Percentiles rank a stretch among this genome's conserved stretches.
Conservation (phyloP, 106 monocot species). For the Xerophyta viscosa region DNA sequence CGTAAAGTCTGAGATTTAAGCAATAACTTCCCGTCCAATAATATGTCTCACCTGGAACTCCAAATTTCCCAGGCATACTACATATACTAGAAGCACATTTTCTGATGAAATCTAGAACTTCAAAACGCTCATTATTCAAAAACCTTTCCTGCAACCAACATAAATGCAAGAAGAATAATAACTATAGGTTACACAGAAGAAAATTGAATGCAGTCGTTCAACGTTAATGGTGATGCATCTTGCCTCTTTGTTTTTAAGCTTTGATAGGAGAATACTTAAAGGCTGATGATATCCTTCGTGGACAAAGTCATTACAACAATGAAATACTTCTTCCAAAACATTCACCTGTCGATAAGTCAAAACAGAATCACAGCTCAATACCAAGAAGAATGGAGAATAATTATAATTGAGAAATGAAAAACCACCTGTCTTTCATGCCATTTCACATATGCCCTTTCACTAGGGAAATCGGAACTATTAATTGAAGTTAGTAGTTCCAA, state of each 20-base stretch:
- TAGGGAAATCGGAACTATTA: slow-evolving; percentile 45
- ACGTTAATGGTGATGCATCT: not conserved
- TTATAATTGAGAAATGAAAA: not conserved
- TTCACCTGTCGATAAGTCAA: slow-evolving; percentile 48
- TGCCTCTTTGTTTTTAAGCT: slow-evolving; percentile 41
- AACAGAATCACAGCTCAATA: too few relatives aligned
- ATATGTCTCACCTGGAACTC: slow-evolving; percentile 37
- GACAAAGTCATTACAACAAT: slow-evolving; percentile 16
- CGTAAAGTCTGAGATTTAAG: slow-evolving; percentile 55
- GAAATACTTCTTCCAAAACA: slow-evolving; percentile 62
- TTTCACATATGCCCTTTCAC: slow-evolving; percentile 31
- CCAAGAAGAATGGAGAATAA: too few relatives aligned
- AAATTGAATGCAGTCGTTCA: not conserved
- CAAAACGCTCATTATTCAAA: slow-evolving; percentile 18
- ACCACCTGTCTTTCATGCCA: slow-evolving; percentile 66
- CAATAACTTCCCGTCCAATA: slow-evolving; percentile 54
- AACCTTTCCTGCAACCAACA: slow-evolving; percentile 34
- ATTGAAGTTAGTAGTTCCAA: slow-evolving; percentile 46
- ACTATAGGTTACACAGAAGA: not conserved
- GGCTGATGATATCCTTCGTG: slow-evolving; percentile 17
- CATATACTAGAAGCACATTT: slow-evolving; percentile 40
- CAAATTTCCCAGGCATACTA: slow-evolving; percentile 40
- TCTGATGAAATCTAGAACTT: slow-evolving; percentile 31
- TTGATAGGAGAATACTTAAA: slow-evolving; percentile 29
- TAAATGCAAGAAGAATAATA: not conserved